phyloP scores from a whole-genome alignment of 495 filamentous ascomycete species.

The Hyaloscypha variabilis region DNA sequence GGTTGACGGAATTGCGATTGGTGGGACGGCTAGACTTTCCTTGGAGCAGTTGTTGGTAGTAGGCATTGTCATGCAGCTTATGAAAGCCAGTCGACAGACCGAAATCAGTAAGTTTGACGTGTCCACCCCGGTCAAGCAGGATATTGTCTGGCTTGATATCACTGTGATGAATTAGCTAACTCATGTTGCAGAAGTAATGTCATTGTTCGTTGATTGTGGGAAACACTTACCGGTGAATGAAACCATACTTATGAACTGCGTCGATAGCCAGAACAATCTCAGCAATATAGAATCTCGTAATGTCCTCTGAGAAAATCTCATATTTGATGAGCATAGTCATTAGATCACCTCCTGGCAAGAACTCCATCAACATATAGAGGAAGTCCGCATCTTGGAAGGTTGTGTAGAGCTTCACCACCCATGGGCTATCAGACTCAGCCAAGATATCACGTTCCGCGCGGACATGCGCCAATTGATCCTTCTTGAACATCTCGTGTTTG shows the following conservation, averaged over 20 bases:
- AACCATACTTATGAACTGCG: constrained; percentile 95
- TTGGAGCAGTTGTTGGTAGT: constrained; percentile 95
- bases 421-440: constrained; percentile 97
- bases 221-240: constrained; percentile 87
- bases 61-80: constrained; percentile 95
- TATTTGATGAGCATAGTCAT: constrained; percentile 99
- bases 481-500: constrained; percentile 99
- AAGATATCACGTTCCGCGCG: constrained; percentile 97
- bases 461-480: constrained; percentile 98
- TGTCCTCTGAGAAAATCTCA: constrained; percentile 98
- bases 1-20: constrained; percentile 87
- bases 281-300: constrained; percentile 99
- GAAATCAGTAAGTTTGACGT: constrained; percentile 99
- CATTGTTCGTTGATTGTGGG: background rate
- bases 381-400: constrained; percentile 97
- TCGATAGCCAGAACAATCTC: constrained; percentile 98
- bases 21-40: constrained; percentile 71
- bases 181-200: background rate
- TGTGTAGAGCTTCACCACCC: constrained; percentile 97
- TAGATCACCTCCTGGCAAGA: constrained; percentile 94
- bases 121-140: constrained; percentile 89
- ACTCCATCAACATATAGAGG: constrained; percentile 99
- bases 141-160: constrained; percentile 99
- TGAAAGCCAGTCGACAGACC: constrained; percentile 97
- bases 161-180: constrained; percentile 48